Conservation (phyloP, 352 stramenopile species). For the Elongisporangium prolatum region DNA sequence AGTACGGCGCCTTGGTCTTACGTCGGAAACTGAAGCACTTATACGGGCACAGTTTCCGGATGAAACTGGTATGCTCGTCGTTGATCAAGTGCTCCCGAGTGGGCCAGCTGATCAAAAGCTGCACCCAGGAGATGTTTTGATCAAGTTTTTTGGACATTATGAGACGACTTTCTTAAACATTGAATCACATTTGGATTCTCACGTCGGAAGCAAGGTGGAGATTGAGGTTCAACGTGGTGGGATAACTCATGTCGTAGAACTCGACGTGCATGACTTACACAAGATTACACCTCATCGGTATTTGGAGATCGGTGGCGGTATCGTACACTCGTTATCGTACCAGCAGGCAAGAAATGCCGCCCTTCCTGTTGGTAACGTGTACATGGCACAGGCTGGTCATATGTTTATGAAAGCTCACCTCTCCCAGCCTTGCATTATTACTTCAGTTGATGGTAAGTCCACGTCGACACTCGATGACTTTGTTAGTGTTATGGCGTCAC, state of each 20-base stretch:
- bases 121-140: slow-evolving; percentile 83
- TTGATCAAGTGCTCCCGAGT: slow-evolving; percentile 82
- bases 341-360: slow-evolving; percentile 84
- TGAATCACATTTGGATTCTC: slow-evolving; percentile 70
- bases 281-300: slow-evolving; percentile 79
- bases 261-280: slow-evolving; percentile 75
- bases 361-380: slow-evolving; percentile 68
- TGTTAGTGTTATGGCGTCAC: slow-evolving; percentile 55
- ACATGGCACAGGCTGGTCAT: slow-evolving; percentile 84
- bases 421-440: slow-evolving; percentile 85
- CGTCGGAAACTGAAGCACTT: slow-evolving; percentile 53
- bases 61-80: slow-evolving; percentile 88
- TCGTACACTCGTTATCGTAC: slow-evolving; percentile 88
- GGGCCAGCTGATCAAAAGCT: slow-evolving; percentile 72
- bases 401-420: slow-evolving; percentile 90
- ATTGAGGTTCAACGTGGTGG: slow-evolving; percentile 78
- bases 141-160: slow-evolving; percentile 66
- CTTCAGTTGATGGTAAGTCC: slow-evolving; percentile 65
- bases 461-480: slow-evolving; percentile 85
- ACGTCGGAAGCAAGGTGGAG: slow-evolving; percentile 60
- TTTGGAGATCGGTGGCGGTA: slow-evolving; percentile 80
- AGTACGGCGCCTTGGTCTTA: slow-evolving; percentile 74
- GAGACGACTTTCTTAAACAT: slow-evolving; percentile 84
- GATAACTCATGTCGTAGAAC: slow-evolving; percentile 29
- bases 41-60: slow-evolving; percentile 68